phyloP scores from a whole-genome alignment of 208 protist species.

The Leishmania turanica region DNA sequence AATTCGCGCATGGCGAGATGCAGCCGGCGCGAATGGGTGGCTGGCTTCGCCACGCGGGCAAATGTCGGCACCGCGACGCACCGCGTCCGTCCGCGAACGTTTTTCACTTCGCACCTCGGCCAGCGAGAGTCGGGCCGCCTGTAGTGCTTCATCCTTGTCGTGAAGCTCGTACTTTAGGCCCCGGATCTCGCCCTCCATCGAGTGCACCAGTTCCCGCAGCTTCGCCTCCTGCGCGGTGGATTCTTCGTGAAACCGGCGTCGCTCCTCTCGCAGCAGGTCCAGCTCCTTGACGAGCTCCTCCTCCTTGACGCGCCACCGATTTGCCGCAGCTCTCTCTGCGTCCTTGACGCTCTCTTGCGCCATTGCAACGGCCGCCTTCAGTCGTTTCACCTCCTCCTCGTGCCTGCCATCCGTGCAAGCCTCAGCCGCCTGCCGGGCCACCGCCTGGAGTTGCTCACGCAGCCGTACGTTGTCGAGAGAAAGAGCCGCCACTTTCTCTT shows the following conservation, averaged over 20 bases:
- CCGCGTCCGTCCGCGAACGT: neutral
- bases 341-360: slow-evolving; percentile 18
- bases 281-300: slow-evolving; percentile 65
- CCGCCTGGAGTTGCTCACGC: slow-evolving; percentile 37
- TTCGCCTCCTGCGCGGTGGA: slow-evolving; percentile 31
- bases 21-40: neutral
- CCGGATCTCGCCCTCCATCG: slow-evolving; percentile 42
- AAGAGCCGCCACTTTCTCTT: slow-evolving; percentile 35
- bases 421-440: slow-evolving; percentile 38
- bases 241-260: slow-evolving; percentile 33
- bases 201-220: slow-evolving; percentile 34
- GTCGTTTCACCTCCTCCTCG: slow-evolving; percentile 65
- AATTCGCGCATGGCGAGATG: neutral
- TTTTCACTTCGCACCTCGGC: neutral
- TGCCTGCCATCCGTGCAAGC: slow-evolving; percentile 24
- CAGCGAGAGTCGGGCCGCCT: slow-evolving; percentile 13
- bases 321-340: slow-evolving; percentile 25
- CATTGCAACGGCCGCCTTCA: slow-evolving; percentile 38
- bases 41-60: too few species aligned
- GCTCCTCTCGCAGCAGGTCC: slow-evolving; percentile 61
- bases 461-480: slow-evolving; percentile 58
- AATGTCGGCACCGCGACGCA: neutral
- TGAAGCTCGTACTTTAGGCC: slow-evolving; percentile 15
- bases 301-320: slow-evolving; percentile 53
- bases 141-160: slow-evolving; percentile 24